phyloP scores from a whole-genome alignment of 2,329 filamentous ascomycete species.

The Botrytis byssoidea region DNA sequence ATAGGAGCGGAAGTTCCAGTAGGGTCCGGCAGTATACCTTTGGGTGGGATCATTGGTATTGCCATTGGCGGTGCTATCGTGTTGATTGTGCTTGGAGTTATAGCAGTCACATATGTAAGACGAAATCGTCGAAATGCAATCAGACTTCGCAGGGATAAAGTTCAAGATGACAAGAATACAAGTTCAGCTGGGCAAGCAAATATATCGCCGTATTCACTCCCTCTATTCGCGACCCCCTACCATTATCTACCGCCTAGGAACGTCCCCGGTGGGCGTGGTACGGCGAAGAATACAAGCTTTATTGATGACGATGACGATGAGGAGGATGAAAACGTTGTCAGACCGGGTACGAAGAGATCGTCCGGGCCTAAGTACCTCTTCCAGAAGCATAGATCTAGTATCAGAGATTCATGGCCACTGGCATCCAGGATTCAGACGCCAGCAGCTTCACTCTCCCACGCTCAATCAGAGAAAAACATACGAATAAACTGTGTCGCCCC shows the following conservation, averaged over 20 bases:
- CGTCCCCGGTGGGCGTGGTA: neutral
- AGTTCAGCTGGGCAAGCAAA: neutral
- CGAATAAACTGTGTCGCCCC: slow-evolving; percentile 31
- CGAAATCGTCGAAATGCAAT: neutral
- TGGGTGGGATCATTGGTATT: slow-evolving; percentile 14
- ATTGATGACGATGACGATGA: slow-evolving; percentile 12
- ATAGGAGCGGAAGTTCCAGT: slow-evolving; percentile 7
- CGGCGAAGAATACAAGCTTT: slow-evolving; percentile 1
- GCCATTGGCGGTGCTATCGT: neutral
- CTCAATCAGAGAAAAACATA: slow-evolving; percentile 29
- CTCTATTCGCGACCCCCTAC: slow-evolving; percentile 8
- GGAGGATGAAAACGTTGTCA: slow-evolving; percentile 17
- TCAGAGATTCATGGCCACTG: slow-evolving; percentile 37
- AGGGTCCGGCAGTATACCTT: neutral
- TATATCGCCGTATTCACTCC: neutral
- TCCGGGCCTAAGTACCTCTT: slow-evolving; percentile 24
- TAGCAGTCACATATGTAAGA: neutral
- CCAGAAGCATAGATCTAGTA: slow-evolving; percentile 26
- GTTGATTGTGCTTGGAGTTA: slow-evolving; percentile 1
- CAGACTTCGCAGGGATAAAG: neutral
- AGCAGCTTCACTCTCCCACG: slow-evolving; percentile 15
- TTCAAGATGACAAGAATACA: neutral
- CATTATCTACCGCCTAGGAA: slow-evolving; percentile 5
- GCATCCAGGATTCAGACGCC: slow-evolving; percentile 24
- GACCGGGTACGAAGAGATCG: slow-evolving; percentile 22